Conservation (phyloP, 805 yeast species). For the Soucietia sequanensis region DNA sequence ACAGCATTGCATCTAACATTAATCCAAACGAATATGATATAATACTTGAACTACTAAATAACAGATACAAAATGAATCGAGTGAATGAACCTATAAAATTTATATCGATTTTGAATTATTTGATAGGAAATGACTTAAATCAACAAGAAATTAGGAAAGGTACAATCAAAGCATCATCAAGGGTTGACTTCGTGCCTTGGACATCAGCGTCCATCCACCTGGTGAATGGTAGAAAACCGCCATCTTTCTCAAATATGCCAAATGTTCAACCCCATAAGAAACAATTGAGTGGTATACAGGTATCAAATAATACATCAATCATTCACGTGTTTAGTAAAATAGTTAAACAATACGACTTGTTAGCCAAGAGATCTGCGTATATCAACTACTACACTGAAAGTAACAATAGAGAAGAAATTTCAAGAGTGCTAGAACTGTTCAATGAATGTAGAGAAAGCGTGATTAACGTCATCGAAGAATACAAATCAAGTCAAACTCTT, state of each 20-base stretch:
- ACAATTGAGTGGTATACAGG: slow-evolving; percentile 69
- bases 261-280: slow-evolving; percentile 7
- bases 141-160: slow-evolving; percentile 74
- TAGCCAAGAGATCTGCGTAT: slow-evolving; percentile 80
- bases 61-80: slow-evolving; percentile 70
- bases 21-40: slow-evolving; percentile 83
- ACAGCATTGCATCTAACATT: slow-evolving; percentile 34
- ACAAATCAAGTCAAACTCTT: slow-evolving; percentile 38
- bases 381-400: slow-evolving; percentile 66
- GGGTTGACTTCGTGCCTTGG: slow-evolving; percentile 83
- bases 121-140: slow-evolving; percentile 61
- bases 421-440: slow-evolving; percentile 48
- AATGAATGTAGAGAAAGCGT: slow-evolving; percentile 50
- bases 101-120: slow-evolving; percentile 66
- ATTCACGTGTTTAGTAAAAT: slow-evolving; percentile 64
- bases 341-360: slow-evolving; percentile 72
- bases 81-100: slow-evolving; percentile 45
- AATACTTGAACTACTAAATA: slow-evolving; percentile 76
- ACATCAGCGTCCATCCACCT: slow-evolving; percentile 76
- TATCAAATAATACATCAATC: slow-evolving; percentile 80
- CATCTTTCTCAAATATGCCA: slow-evolving; percentile 36
- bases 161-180: slow-evolving; percentile 56
- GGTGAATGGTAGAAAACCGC: slow-evolving; percentile 72
- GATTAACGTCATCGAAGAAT: slow-evolving; percentile 46
- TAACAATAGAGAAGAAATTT: slow-evolving; percentile 40